Conservation (phyloP, 2,329 filamentous ascomycete species). For the Clonostachys byssicola region DNA sequence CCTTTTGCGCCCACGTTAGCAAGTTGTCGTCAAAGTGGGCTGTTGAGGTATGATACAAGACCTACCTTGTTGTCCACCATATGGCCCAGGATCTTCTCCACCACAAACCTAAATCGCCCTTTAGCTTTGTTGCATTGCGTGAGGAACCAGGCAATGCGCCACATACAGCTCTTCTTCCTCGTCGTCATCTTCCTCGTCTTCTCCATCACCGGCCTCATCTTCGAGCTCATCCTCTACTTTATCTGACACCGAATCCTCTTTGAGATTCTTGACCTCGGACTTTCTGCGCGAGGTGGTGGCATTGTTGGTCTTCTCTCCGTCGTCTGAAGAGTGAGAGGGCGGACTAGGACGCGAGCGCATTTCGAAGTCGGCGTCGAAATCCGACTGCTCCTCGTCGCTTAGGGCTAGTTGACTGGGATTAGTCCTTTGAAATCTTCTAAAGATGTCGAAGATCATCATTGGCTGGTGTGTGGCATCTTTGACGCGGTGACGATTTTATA, state of each 20-base stretch:
- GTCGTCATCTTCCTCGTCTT: constrained; percentile 27
- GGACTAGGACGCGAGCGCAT: not conserved
- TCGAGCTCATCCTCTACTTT: constrained; percentile 11
- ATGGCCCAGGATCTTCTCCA: constrained; percentile 70
- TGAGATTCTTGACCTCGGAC: not conserved
- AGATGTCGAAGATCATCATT: no score
- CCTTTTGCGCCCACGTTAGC: constrained; percentile 21
- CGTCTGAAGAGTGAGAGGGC: not conserved
- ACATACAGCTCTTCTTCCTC: constrained; percentile 38
- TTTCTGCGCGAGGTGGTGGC: not conserved
- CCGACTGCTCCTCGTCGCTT: constrained; percentile 1
- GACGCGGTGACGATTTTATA: not conserved
- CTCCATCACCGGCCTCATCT: constrained; percentile 23
- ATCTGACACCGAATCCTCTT: not conserved
- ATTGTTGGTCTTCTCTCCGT: not conserved
- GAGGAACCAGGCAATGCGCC: constrained; percentile 8
- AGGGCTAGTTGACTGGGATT: not conserved
- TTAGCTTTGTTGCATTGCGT: constrained; percentile 1
- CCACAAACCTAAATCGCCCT: constrained; percentile 54
- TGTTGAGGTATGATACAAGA: constrained; percentile 3
- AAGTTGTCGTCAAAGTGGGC: not conserved
- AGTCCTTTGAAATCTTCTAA: no score
- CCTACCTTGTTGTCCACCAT: constrained; percentile 52
- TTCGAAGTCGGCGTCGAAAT: not conserved
- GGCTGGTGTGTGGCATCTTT: no score